phyloP scores from a whole-genome alignment of 106 monocot species.

The Xerophyta viscosa region DNA sequence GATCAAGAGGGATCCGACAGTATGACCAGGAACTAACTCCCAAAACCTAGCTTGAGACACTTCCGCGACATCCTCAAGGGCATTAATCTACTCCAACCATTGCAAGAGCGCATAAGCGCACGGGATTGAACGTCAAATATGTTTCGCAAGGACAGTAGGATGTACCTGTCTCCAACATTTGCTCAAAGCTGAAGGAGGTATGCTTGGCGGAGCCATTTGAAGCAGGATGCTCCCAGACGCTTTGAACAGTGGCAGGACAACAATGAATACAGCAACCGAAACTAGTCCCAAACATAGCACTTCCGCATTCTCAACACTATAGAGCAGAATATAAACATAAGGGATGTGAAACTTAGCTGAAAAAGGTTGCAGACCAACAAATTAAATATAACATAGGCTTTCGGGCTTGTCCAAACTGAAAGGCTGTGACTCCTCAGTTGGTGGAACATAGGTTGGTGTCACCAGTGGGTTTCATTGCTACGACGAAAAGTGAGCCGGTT shows the following conservation, averaged over 20 bases:
- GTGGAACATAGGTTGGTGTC: too few species aligned
- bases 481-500: too few species aligned
- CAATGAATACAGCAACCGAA: constrained; percentile 66
- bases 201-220: constrained; percentile 66
- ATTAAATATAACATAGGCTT: too few species aligned
- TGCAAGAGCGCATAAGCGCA: not conserved
- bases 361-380: too few species aligned
- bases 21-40: constrained; percentile 89
- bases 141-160: too few species aligned
- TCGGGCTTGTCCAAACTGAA: too few species aligned
- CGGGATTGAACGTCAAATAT: too few species aligned
- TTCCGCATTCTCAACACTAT: constrained; percentile 95
- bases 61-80: constrained; percentile 77
- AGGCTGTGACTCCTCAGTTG: too few species aligned
- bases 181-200: constrained; percentile 66
- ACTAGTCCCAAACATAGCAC: constrained; percentile 87
- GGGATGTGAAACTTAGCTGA: not conserved
- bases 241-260: constrained; percentile 78
- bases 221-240: constrained; percentile 70
- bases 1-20: constrained; percentile 77
- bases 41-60: constrained; percentile 83
- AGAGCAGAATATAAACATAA: not conserved
- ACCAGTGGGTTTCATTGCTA: too few species aligned
- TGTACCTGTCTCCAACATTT: constrained; percentile 89
- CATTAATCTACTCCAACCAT: constrained; percentile 37